Evolutionary conservation across 2,329 filamentous ascomycete species (phyloP).

Genomic region (Claviceps humidiphila): DNA sequence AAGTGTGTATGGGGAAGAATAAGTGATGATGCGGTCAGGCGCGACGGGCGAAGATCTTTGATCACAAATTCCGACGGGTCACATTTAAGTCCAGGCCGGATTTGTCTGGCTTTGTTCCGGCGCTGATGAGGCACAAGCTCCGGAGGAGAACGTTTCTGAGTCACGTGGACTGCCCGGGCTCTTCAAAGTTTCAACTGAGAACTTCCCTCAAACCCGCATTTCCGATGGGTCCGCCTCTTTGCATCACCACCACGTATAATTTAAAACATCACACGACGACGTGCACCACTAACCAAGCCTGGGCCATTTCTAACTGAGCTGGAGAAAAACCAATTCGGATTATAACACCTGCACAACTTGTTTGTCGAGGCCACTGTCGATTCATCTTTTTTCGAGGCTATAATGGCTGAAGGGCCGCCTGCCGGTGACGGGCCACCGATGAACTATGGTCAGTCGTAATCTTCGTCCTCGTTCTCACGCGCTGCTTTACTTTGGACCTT

Average conservation of each 20-base stretch:
- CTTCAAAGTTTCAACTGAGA: too few species aligned
- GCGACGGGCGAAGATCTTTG: conserved; percentile 1
- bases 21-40: neutral
- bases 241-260: neutral
- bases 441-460: conserved; percentile 18
- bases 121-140: neutral
- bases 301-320: too few species aligned
- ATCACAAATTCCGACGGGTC: conserved; percentile 3
- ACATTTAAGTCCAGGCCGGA: neutral
- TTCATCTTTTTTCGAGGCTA: neutral
- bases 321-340: too few species aligned
- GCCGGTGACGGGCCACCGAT: conserved; percentile 9
- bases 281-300: too few species aligned
- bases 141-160: neutral
- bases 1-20: neutral
- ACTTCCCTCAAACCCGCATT: too few species aligned
- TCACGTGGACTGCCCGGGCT: neutral
- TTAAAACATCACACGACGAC: too few species aligned
- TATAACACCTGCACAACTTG: neutral
- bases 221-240: neutral
- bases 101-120: conserved; percentile 2
- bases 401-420: conserved; percentile 13
- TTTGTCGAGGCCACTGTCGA: neutral
- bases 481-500: neutral
- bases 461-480: neutral